These are phyloP conservation scores for Magnusiomyces tetraspermus DNA, from an alignment of 1,139 yeast genomes.

Conservation along the genomic window DNA sequence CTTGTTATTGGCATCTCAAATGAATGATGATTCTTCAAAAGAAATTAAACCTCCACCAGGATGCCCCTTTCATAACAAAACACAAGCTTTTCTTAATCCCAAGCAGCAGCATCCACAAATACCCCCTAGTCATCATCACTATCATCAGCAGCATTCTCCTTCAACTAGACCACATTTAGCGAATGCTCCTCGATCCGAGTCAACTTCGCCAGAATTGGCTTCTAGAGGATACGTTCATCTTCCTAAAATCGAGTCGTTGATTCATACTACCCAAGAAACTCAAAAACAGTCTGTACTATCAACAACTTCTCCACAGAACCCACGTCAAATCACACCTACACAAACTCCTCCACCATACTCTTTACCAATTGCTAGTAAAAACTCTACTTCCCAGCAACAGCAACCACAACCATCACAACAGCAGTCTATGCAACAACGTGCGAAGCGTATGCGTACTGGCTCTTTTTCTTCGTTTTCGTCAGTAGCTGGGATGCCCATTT, in stretches of 20 bases:
- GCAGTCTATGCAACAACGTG: background rate
- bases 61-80: background rate
- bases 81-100: background rate
- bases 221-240: background rate
- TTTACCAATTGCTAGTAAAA: background rate
- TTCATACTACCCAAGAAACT: background rate
- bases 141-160: too few relatives aligned
- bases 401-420: background rate
- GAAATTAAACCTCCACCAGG: background rate
- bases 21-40: background rate
- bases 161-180: too few relatives aligned
- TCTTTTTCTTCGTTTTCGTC: background rate
- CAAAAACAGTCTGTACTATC: background rate
- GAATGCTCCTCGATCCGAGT: too few relatives aligned
- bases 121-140: too few relatives aligned
- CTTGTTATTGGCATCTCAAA: background rate
- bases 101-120: background rate
- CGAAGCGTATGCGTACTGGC: background rate
- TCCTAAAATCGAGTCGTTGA: constrained; percentile 4
- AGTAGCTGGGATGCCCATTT: constrained; percentile 1
- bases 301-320: background rate
- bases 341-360: background rate
- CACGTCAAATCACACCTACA: too few relatives aligned
- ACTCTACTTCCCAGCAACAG: background rate
- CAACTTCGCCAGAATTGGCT: background rate